Base-by-base conservation (phyloP, 2,329 filamentous ascomycete species). In the Hypoxylon sp. region DNA sequence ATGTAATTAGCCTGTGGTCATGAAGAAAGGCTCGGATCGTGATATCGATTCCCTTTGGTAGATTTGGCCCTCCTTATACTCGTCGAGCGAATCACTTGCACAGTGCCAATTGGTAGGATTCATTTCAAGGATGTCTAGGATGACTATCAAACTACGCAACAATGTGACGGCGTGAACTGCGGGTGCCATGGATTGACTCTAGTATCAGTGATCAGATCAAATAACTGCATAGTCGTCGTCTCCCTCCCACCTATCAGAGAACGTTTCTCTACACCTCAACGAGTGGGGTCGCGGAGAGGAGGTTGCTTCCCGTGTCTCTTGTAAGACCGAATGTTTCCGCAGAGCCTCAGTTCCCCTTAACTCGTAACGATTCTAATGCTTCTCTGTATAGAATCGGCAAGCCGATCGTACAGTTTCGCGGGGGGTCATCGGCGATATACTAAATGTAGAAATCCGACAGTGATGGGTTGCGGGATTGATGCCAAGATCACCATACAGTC, bases 221-320 rank as follows among this genome's bases (percentile, higher is more conserved):
- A 46, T 21, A 21, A 11, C 19, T 52, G 28, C 14, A 52, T 52
- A 19, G n/a, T 23, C 14, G n/a, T 34, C 17, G 25, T 28, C 49
- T 23, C 6, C 49, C 10, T 28, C n/a, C 49, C 17, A 36, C 49
- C 49, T 52, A 52, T 52, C 30, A 52, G 9, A 21, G 30, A 14
- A 13, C 1, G n/a, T 21, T 52, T 17, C 49, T 52, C 49, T 36
- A 52, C 49, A 52, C 49, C 49, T 52, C 17, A 11, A 9, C 23
- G 49, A 21, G 49, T 52, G 28, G 49, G 49, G 49, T 46, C 43
- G 19, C 11, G 43, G 17, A 46, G 30, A 52, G 38, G 13, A 23
- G 28, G 4, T 7, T 17, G 11, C 7, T 28, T 52, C 30, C 30
- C 10, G 7, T 5, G 9, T 11, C 49, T 52, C 30, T 23, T 19